These are phyloP conservation scores for Lentinula novae-zelandiae DNA, from an alignment of 1,284 basidiomycete species.

Conservation along the genomic window DNA sequence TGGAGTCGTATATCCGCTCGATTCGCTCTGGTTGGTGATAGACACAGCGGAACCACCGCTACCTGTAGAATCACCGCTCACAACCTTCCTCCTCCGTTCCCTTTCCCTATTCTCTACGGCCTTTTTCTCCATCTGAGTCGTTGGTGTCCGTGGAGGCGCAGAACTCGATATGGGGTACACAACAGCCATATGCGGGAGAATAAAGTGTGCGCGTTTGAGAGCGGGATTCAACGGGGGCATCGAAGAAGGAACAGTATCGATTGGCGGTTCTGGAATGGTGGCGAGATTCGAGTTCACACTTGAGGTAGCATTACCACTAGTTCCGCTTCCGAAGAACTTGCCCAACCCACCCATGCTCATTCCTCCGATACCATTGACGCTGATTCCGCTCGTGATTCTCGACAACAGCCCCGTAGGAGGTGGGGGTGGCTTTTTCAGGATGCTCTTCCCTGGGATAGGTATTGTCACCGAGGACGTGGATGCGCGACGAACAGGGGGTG, in stretches of 20 bases:
- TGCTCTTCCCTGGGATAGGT: constrained; percentile 71
- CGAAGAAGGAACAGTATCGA: too few relatives aligned
- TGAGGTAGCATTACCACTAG: neutral
- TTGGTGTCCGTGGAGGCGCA: constrained; percentile 75
- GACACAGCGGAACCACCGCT: neutral
- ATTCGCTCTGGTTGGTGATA: neutral
- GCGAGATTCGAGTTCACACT: neutral
- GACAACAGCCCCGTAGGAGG: constrained; percentile 66
- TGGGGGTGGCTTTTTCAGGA: constrained; percentile 74
- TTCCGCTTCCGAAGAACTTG: neutral
- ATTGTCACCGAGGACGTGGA: constrained; percentile 67
- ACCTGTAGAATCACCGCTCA: constrained; percentile 45
- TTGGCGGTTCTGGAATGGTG: neutral
- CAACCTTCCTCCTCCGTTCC: constrained; percentile 58
- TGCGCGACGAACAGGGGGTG: neutral
- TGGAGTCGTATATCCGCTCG: neutral
- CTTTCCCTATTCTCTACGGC: constrained; percentile 64
- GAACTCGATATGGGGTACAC: constrained; percentile 83
- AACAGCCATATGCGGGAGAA: constrained; percentile 76
- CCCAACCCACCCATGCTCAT: constrained; percentile 19
- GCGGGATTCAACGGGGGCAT: constrained; percentile 22
- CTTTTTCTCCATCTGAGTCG: constrained; percentile 71
- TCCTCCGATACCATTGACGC: constrained; percentile 1
- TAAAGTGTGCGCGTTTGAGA: constrained; percentile 82
- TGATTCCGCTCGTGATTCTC: constrained; percentile 43